These are phyloP conservation scores for Rhodotorula babjevae DNA, from an alignment of 768 basidiomycete genomes.

Conservation along the genomic window DNA sequence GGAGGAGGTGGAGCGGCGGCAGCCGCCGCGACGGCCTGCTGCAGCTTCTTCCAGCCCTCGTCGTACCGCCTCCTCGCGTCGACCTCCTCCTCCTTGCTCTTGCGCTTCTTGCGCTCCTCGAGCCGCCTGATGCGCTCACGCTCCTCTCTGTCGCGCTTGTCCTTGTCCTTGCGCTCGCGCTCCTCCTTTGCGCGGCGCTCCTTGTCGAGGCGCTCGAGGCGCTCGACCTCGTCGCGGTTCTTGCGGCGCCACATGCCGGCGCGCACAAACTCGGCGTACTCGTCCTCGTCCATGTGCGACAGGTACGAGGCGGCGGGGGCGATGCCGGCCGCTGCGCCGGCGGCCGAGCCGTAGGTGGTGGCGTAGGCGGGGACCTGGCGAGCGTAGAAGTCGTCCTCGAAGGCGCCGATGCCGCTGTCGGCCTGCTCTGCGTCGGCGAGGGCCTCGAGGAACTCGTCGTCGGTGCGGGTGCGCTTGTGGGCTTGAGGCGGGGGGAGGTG, in stretches of 20 bases:
- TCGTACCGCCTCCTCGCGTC: constrained; percentile 28
- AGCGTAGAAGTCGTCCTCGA: constrained; percentile 15
- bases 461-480: constrained; percentile 16
- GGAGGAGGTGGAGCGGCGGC: background rate
- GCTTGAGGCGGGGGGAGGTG: constrained; percentile 23
- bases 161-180: constrained; percentile 16
- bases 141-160: constrained; percentile 6
- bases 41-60: constrained; percentile 18
- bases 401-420: constrained; percentile 19
- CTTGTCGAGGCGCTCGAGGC: constrained; percentile 8
- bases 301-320: background rate
- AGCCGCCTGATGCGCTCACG: constrained; percentile 11
- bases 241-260: constrained; percentile 40
- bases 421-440: constrained; percentile 24
- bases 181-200: constrained; percentile 10
- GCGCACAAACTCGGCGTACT: constrained; percentile 42
- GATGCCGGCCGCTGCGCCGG: constrained; percentile 16
- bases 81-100: constrained; percentile 18
- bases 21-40: background rate
- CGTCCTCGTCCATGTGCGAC: constrained; percentile 40
- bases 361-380: constrained; percentile 16
- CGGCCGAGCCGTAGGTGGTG: constrained; percentile 26
- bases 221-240: constrained; percentile 38
- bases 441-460: constrained; percentile 28
- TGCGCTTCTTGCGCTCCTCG: constrained; percentile 11